Evolutionary conservation across 192 early-diverging fungal genomes (phyloP), one percentile per base, ranked within the genome.

Genomic region (Allomyces macrogynus): DNA sequence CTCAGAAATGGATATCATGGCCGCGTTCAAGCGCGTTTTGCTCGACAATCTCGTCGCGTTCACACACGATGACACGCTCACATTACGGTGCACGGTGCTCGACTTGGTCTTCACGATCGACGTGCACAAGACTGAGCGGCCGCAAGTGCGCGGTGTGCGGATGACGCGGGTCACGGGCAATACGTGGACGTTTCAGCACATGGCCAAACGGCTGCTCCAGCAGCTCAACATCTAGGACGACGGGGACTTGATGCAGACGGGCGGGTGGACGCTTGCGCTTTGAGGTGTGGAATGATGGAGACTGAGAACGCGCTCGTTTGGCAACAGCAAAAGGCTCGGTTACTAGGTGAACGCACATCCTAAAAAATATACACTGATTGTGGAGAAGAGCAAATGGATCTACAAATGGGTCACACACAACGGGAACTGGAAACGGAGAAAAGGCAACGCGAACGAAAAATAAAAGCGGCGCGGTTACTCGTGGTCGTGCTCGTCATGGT

Each of bases 151-250:
- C 23, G 77, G 74, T 9, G 16, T 80, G n/a, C 78, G 79, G 40
- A 76, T 80, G 61, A 78, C 76, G 64, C 49, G 78, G 24, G 5
- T 78, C 10, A 61, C 63, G 40, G 78, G 78, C 18, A 77, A 77
- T 16, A 70, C 76, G 23, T 80, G 78, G 78, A 80, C 65, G 25
- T 80, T 79, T 67, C 79, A 80, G 64, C 79, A 78, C 66, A 65
- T 79, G 16, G 79, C 77, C 60, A 76, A 68, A 40, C 73, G 70
- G 70, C 12, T 80, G 11, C 64, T 80, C 43, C 23, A 67, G 43
- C 66, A 73, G 62, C 23, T 78, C 66, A 78, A 57, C 67, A 61
- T 76, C 43, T 76, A 67, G 27, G 22, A 14, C 4, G 63, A 8
- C n/a, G 32, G 7, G 32, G 32, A 40, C 7, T 40, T 40, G 32